Evolutionary conservation across 306 rosid genomes (phyloP).

Genomic region (Vigna mungo): DNA sequence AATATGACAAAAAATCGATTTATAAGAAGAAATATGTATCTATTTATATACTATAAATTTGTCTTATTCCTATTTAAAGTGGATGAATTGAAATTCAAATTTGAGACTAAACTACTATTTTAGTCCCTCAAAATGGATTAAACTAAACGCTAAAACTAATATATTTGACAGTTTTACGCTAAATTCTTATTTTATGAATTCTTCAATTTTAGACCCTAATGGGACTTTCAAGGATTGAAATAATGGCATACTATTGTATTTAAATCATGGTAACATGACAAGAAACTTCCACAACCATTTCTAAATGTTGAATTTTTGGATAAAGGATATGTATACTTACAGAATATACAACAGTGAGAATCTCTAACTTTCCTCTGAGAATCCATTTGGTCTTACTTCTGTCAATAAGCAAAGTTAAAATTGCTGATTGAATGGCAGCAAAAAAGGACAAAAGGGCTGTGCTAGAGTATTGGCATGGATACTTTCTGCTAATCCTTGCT

Average conservation of each 20-base stretch:
- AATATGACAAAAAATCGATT: no score
- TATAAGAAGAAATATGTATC: no score
- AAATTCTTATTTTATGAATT: no score
- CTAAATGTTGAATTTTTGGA: neutral
- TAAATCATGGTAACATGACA: neutral
- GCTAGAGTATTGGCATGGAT: conserved; percentile 80
- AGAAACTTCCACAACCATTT: neutral
- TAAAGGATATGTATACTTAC: conserved; percentile 57
- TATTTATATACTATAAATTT: no score
- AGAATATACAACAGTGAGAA: conserved; percentile 62
- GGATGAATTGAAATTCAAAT: neutral
- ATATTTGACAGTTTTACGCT: no score
- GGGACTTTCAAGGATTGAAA: no score
- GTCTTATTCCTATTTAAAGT: no score
- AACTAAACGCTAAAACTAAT: no score
- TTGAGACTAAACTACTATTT: no score
- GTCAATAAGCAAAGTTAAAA: conserved; percentile 60
- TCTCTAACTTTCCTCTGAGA: conserved; percentile 67
- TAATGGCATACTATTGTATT: no score
- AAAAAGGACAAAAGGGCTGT: conserved; percentile 75
- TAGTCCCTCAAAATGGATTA: no score
- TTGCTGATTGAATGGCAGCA: conserved; percentile 73
- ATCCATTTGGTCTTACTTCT: conserved; percentile 58
- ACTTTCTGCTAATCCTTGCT: conserved; percentile 64
- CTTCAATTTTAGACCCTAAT: no score